These are phyloP conservation scores for Huntiella moniliformis DNA, from an alignment of 2,329 filamentous ascomycete species.

Conservation along the genomic window DNA sequence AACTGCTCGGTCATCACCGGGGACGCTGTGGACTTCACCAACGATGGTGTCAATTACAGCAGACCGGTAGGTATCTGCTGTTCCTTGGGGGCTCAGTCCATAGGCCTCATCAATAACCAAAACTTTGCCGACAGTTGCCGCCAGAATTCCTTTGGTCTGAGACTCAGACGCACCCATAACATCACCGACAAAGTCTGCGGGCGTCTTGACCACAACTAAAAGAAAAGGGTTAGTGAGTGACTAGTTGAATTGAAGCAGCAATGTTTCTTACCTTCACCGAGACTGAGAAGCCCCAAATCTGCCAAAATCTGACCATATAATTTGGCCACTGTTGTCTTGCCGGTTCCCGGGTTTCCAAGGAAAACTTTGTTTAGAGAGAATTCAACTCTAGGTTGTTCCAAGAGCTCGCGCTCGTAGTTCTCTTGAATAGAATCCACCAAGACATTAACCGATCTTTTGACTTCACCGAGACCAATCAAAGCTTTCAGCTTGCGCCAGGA, in stretches of 20 bases:
- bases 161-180: constrained; percentile 47
- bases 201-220: constrained; percentile 48
- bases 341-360: constrained; percentile 53
- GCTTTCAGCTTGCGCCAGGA: constrained; percentile 40
- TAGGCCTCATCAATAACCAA: constrained; percentile 71
- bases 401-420: constrained; percentile 49
- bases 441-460: constrained; percentile 41
- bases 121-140: constrained; percentile 49
- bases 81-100: constrained; percentile 26
- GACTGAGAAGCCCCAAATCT: constrained; percentile 47
- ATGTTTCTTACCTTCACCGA: constrained; percentile 36
- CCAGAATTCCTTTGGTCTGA: constrained; percentile 54
- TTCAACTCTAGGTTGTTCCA: constrained; percentile 38
- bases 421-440: constrained; percentile 41
- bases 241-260: not conserved
- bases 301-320: constrained; percentile 51
- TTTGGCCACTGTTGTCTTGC: constrained; percentile 59
- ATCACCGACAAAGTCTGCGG: constrained; percentile 51
- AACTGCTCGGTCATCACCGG: constrained; percentile 55
- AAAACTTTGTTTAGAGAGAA: constrained; percentile 52
- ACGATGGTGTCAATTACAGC: constrained; percentile 59
- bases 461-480: constrained; percentile 38
- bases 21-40: constrained; percentile 49
- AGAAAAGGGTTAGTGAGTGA: not conserved
- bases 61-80: constrained; percentile 30